Percentiles rank a stretch among this genome's conserved stretches.
Evolutionary conservation across 306 rosid genomes (phyloP).

Genomic region (Pyrus pyrifolia): DNA sequence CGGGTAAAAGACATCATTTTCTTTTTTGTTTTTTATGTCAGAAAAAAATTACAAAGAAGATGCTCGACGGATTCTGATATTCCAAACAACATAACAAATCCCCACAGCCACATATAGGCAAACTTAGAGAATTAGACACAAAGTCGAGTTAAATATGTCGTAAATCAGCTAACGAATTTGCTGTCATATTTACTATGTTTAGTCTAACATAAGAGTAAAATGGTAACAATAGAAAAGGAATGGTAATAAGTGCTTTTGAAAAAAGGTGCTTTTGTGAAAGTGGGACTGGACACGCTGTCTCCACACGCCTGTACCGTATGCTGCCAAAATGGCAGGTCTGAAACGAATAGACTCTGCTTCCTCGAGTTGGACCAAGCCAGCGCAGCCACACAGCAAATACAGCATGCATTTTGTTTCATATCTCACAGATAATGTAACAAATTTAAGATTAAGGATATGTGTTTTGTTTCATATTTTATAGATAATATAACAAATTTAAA

Average conservation of each 20-base stretch:
- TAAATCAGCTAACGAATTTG: too few relatives aligned
- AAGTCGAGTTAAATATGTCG: too few relatives aligned
- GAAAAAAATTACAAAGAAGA: too few relatives aligned
- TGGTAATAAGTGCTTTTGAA: not conserved
- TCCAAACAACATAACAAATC: too few relatives aligned
- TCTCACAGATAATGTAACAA: too few relatives aligned
- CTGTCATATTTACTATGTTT: not conserved
- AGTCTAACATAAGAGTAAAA: not conserved
- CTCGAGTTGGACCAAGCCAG: not conserved
- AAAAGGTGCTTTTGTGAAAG: not conserved
- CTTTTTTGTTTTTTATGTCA: too few relatives aligned
- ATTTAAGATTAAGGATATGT: too few relatives aligned
- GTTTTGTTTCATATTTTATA: too few relatives aligned
- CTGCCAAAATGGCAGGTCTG: not conserved
- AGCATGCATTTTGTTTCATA: not conserved
- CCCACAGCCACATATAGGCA: too few relatives aligned
- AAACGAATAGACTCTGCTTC: not conserved
- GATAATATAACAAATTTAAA: too few relatives aligned
- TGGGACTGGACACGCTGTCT: not conserved
- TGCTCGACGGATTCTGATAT: too few relatives aligned
- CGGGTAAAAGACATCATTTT: not conserved
- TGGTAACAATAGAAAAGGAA: not conserved
- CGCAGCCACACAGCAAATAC: not conserved
- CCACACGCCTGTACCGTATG: not conserved
- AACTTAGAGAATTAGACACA: too few relatives aligned